Conservation (phyloP, 106 monocot species). For the Posidonia australis region DNA sequence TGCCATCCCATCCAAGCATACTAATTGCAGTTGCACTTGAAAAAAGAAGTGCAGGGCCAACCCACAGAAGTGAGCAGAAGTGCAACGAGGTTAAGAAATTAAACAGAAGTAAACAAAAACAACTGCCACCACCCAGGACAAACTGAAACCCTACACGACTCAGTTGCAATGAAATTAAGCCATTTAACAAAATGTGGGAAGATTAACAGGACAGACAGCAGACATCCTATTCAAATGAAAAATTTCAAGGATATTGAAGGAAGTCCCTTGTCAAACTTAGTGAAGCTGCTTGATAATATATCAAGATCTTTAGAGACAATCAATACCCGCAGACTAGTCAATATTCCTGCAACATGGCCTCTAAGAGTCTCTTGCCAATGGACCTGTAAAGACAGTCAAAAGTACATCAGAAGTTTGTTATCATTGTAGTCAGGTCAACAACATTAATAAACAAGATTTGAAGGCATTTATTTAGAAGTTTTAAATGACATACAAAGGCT, state of each 20-base stretch:
- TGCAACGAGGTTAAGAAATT: conserved; percentile 51
- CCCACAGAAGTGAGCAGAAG: conserved; percentile 87
- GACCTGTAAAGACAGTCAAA: conserved; percentile 39
- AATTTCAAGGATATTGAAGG: conserved; percentile 78
- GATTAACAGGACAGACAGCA: conserved; percentile 7
- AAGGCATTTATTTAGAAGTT: too few species aligned
- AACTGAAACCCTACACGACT: background rate
- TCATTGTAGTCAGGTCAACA: too few species aligned
- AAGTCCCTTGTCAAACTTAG: conserved; percentile 69
- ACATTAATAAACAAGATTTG: too few species aligned
- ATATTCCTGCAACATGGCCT: conserved; percentile 91
- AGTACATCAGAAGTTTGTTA: background rate
- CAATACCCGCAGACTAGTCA: conserved; percentile 70
- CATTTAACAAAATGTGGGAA: background rate
- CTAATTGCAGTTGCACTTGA: conserved; percentile 82
- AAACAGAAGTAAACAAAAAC: conserved; percentile 10
- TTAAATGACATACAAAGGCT: too few species aligned
- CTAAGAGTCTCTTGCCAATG: conserved; percentile 89
- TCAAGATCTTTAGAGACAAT: conserved; percentile 88
- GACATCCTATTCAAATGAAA: background rate
- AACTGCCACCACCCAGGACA: background rate
- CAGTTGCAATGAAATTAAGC: background rate
- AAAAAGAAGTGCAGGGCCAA: conserved; percentile 94
- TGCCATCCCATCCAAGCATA: conserved; percentile 96
- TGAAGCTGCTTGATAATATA: conserved; percentile 64